phyloP scores from a whole-genome alignment of 164 flowering plant species.

The Cinnamomum chago region DNA sequence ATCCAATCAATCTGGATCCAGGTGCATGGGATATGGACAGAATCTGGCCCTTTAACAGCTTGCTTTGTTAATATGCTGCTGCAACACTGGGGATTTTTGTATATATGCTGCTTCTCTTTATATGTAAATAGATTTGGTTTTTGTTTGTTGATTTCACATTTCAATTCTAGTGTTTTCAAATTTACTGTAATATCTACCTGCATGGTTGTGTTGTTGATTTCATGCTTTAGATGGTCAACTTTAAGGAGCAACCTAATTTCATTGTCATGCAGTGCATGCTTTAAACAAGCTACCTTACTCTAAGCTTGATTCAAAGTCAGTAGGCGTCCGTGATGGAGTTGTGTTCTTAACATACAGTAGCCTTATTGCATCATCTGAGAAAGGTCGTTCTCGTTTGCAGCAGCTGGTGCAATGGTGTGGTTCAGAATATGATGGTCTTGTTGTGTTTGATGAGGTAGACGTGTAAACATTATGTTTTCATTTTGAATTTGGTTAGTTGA shows the following conservation, averaged over 20 bases:
- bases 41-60: too few relatives aligned
- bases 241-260: neutral
- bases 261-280: conserved; percentile 68
- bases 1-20: too few relatives aligned
- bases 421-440: conserved; percentile 70
- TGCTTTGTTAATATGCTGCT: too few relatives aligned
- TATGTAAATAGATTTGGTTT: too few relatives aligned
- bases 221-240: neutral
- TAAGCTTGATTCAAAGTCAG: conserved; percentile 92
- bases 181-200: neutral
- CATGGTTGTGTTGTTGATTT: neutral
- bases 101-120: too few relatives aligned
- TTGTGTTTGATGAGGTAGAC: conserved; percentile 91
- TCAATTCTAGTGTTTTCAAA: too few relatives aligned
- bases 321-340: conserved; percentile 87
- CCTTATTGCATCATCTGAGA: conserved; percentile 97
- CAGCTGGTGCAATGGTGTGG: conserved; percentile 98
- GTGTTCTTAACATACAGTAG: conserved; percentile 90
- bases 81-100: too few relatives aligned
- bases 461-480: neutral
- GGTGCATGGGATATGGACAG: too few relatives aligned
- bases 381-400: conserved; percentile 86
- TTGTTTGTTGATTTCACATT: neutral
- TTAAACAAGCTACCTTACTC: conserved; percentile 95
- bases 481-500: neutral